Base-by-base conservation (phyloP, 2,329 filamentous ascomycete species). In the Fusarium illudens region DNA sequence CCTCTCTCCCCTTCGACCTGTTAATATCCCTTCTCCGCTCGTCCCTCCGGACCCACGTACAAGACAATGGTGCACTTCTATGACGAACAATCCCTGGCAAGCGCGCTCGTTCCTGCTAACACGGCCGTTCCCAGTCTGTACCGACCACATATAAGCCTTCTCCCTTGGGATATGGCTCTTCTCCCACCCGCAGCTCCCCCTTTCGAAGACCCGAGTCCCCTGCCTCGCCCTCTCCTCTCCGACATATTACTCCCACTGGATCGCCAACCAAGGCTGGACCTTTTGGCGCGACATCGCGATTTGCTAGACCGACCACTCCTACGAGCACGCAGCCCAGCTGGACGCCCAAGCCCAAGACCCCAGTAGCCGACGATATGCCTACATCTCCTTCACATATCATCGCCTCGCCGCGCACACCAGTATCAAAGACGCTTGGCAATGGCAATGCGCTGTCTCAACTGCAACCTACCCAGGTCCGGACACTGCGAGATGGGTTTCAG, bases 401-500 rank as follows among this genome's bases (percentile, higher is more conserved):
- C 32, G 70, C 77, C n/a, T 57, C 73, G n/a, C 64, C 75, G 5
- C 75, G 77, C 25, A 72, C 74, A 13, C 65, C 76, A 10, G 71
- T 76, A 19, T 65, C 79, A 25, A 78, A 79, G 36, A 73, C 80
- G 6, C 74, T 82, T 37, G 78, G 77, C 4, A 78, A 82, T 56
- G 82, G 83, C 32, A 88, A 85, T 71, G 84, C 89, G 13, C 82
- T 94, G 44, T 89, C 90, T 3, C 90, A 92, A 74, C 81, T 98
- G 39, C 92, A 95, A 34, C 89, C 93, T 3, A 85, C 92, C 4
- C 93, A 97, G 72, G 89, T 97, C 33, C 89, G 94, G 74, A 92
- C 93, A 72, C 87, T 99, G 79, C 89, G 96, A 64, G 95, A 98
- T 76, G 93, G 92, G 0, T 99, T 98, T 79, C 93, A 96, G 78